Evolutionary conservation across 163 green algal species (phyloP), one percentile per base, ranked within the genome.

Genomic region (Prototheca cutis): DNA sequence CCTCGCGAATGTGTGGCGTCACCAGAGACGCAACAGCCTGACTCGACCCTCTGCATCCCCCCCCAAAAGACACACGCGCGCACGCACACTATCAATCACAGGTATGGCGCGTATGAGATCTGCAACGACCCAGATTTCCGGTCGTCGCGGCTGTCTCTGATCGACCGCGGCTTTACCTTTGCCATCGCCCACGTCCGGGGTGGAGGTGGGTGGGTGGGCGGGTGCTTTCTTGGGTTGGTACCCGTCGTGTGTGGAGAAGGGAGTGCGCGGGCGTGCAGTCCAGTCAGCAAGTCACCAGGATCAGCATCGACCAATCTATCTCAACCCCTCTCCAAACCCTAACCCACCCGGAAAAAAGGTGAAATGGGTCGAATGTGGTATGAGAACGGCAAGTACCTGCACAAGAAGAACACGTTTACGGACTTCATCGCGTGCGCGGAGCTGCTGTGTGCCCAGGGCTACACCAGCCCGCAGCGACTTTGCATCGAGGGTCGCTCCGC

Each of bases 321-420:
- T 13, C 13, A 45, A 45, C 8, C 36, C 10, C 36, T 45, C 36
- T 8, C 36, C 36, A 8, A 45, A 8, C 36, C 36, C 8, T 21
- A 45, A 45, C 8, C 36, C 8, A 45, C 13, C 36, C 13, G 10
- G 10, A 8, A 45, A 8, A 45, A 52, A 61, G 48, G 85, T 13
- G 89, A 95, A 52, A 80, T 93, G 78, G 87, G 89, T 8, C 72
- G 84, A 7, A 39, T 64, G n/a, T 94, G 85, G 88, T 95, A 95
- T 67, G 80, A 94, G 65, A 58, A 89, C 29, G 90, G 90, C 40
- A 97, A 97, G 53, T 78, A 66, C 55, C 51, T 75, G 29, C 82
- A 87, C 39, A 98, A 77, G 39, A 81, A 74, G 28, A 97, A 96
- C 80, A 98, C 90, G 4, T 97, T 97, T 65, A 80, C 72, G 1